These are phyloP conservation scores for Kodamaea sp. DNA, from an alignment of 1,139 yeast species.

Conservation along the genomic window DNA sequence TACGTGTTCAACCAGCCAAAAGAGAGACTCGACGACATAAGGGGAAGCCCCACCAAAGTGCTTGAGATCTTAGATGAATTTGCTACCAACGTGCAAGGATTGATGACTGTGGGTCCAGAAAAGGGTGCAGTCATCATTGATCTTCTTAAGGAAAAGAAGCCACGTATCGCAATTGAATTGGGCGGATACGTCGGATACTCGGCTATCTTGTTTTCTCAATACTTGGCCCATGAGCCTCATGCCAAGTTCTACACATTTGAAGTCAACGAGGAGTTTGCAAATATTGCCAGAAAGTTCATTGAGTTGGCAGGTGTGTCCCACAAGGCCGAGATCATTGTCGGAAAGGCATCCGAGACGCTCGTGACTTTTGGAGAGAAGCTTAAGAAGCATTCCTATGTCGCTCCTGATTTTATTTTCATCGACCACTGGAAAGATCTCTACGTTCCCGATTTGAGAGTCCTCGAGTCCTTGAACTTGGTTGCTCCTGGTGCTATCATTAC, in stretches of 20 bases:
- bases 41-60: conserved; percentile 32
- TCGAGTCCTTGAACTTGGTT: conserved; percentile 42
- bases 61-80: conserved; percentile 34
- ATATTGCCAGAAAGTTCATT: conserved; percentile 30
- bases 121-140: conserved; percentile 35
- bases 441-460: conserved; percentile 43
- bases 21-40: conserved; percentile 18
- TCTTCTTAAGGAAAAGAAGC: conserved; percentile 24
- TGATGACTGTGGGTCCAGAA: conserved; percentile 35
- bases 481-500: conserved; percentile 41
- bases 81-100: conserved; percentile 9
- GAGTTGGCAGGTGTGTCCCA: conserved; percentile 39
- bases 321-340: conserved; percentile 37
- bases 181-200: conserved; percentile 50
- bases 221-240: conserved; percentile 22
- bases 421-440: conserved; percentile 45
- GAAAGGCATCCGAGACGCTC: conserved; percentile 35
- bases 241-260: conserved; percentile 44
- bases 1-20: conserved; percentile 25
- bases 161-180: conserved; percentile 40
- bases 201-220: conserved; percentile 37
- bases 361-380: conserved; percentile 25
- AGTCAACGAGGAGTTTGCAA: conserved; percentile 32
- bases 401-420: conserved; percentile 37
- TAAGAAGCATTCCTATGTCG: conserved; percentile 16